These are phyloP conservation scores for Dendrobium officinale DNA, from an alignment of 106 monocot genomes.

Conservation along the genomic window DNA sequence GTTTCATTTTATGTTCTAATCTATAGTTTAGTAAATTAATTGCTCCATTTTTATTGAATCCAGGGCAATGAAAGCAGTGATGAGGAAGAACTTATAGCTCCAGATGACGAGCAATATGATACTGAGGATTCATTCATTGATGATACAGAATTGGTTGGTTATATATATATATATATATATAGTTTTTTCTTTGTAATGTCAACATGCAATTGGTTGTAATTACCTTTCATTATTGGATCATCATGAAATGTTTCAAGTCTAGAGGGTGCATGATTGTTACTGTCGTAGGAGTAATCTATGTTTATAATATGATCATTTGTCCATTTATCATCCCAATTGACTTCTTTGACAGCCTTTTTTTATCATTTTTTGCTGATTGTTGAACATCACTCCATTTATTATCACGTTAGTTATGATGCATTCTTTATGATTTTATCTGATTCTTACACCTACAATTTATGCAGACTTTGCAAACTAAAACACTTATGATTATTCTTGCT, in stretches of 20 bases:
- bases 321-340: too few relatives aligned
- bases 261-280: neutral
- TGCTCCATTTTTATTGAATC: conserved; percentile 6
- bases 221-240: neutral
- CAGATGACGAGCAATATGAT: conserved; percentile 98
- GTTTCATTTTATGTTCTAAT: neutral
- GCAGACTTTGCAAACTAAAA: neutral
- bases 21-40: neutral
- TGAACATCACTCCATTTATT: neutral
- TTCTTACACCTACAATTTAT: neutral
- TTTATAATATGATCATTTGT: neutral
- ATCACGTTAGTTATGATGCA: neutral
- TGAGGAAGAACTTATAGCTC: conserved; percentile 71
- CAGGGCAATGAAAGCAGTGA: conserved; percentile 97
- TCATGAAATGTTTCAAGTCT: neutral
- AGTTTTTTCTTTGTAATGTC: neutral
- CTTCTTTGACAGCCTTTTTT: too few relatives aligned
- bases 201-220: neutral
- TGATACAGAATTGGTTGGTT: conserved; percentile 89
- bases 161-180: neutral
- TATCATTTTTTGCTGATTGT: too few relatives aligned
- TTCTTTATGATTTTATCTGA: neutral
- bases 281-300: neutral
- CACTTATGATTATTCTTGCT: neutral
- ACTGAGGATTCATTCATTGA: conserved; percentile 99